Conservation (phyloP, 225 moss, liverwort and hornwort species). For the Asterella californica region DNA sequence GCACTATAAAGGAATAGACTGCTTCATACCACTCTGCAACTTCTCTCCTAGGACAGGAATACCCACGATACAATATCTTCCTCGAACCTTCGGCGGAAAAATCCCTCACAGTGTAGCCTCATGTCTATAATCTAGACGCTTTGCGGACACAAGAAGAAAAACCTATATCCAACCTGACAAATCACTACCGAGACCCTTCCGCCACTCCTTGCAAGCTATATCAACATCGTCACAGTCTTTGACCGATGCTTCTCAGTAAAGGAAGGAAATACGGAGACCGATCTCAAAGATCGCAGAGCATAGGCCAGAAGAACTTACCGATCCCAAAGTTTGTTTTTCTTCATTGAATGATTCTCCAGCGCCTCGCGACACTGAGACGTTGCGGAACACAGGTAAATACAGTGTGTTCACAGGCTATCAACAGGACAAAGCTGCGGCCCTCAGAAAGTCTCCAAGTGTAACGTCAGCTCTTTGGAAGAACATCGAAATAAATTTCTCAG, state of each 20-base stretch:
- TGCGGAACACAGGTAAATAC: constrained; percentile 13
- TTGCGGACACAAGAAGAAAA: background rate
- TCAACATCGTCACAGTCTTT: background rate
- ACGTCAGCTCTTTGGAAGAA: no score
- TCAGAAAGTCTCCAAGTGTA: no score
- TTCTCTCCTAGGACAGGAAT: background rate
- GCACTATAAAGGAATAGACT: no score
- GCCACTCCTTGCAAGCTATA: background rate
- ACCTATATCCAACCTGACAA: background rate
- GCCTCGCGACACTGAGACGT: constrained; percentile 49
- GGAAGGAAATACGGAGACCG: background rate
- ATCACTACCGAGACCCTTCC: background rate
- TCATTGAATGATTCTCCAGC: constrained; percentile 53
- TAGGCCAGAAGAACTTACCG: constrained; percentile 42
- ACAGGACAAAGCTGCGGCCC: no score
- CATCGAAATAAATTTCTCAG: no score
- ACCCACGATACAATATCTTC: background rate
- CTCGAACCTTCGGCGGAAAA: no score
- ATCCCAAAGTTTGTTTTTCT: constrained; percentile 59
- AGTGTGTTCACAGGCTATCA: background rate
- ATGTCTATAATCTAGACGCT: background rate
- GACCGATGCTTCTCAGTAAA: background rate
- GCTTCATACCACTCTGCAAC: no score
- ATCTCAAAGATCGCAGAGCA: background rate
- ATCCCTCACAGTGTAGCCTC: background rate